Evolutionary conservation across 768 basidiomycete genomes (phyloP).

Genomic region (Tylopilus plumbeoviolaceoides): DNA sequence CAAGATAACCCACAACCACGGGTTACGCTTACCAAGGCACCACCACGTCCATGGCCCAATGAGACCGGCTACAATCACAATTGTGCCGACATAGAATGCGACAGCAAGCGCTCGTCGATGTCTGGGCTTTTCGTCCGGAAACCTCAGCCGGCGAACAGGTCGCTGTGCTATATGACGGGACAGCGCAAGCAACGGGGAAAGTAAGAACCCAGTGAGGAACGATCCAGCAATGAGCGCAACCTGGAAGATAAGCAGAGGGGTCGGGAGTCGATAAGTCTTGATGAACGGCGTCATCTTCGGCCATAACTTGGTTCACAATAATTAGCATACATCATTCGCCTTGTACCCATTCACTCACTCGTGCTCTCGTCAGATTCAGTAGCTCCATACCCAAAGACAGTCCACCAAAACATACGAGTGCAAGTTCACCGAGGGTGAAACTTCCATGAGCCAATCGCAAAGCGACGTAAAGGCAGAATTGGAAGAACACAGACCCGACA

Average conservation of each 20-base stretch:
- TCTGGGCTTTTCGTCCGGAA: conserved; percentile 76
- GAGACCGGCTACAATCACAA: conserved; percentile 73
- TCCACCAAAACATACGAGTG: conserved; percentile 83
- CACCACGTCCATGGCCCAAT: conserved; percentile 93
- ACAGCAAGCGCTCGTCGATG: conserved; percentile 81
- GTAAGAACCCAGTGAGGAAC: conserved; percentile 85
- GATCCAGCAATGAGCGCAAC: conserved; percentile 90
- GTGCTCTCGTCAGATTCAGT: conserved; percentile 76
- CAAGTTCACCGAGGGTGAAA: conserved; percentile 93
- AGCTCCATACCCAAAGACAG: conserved; percentile 84
- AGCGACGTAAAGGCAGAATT: conserved; percentile 86
- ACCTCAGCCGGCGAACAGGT: conserved; percentile 75
- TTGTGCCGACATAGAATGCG: conserved; percentile 76
- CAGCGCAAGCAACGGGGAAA: conserved; percentile 90
- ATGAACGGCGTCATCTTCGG: conserved; percentile 77
- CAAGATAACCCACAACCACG: conserved; percentile 81
- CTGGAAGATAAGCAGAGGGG: conserved; percentile 88
- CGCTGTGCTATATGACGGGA: conserved; percentile 89
- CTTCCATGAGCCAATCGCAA: conserved; percentile 89
- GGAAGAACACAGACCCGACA: conserved; percentile 76
- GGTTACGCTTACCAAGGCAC: conserved; percentile 76
- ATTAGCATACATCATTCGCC: conserved; percentile 1
- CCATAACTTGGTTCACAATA: conserved; percentile 54
- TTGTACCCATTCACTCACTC: conserved; percentile 44
- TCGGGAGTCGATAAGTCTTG: conserved; percentile 89